Evolutionary conservation across 73 alveolate species (phyloP).

Genomic region (Tetrahymena malaccensis): DNA sequence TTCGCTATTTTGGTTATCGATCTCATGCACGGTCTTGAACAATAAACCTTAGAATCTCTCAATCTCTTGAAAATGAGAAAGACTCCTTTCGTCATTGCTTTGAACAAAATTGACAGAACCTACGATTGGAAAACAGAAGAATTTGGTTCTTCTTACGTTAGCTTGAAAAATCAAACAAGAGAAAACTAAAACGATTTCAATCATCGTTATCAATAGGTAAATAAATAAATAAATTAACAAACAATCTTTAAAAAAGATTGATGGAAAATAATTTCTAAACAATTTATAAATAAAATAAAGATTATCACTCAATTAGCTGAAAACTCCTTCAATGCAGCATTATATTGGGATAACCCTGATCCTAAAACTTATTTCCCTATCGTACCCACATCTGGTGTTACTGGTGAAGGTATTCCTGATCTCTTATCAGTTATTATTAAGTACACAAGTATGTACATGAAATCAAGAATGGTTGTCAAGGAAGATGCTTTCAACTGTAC

Average conservation of each 20-base stretch:
- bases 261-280: too few relatives aligned
- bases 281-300: background rate
- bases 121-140: conserved; percentile 78
- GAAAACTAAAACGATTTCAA: conserved; percentile 16
- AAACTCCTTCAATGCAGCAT: conserved; percentile 79
- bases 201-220: background rate
- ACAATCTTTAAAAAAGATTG: too few relatives aligned
- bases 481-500: conserved; percentile 87
- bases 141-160: conserved; percentile 46
- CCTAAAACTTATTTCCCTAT: conserved; percentile 79
- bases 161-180: background rate
- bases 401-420: conserved; percentile 99
- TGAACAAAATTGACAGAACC: conserved; percentile 96
- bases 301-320: conserved; percentile 69
- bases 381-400: conserved; percentile 98
- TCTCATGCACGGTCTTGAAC: conserved; percentile 97
- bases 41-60: conserved; percentile 93
- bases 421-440: conserved; percentile 83
- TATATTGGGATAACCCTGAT: conserved; percentile 94
- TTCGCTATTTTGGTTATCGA: conserved; percentile 97
- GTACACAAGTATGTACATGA: conserved; percentile 67
- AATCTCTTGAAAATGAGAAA: conserved; percentile 85
- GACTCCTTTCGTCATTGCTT: conserved; percentile 97
- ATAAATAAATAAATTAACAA: background rate
- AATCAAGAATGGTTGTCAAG: conserved; percentile 54